Percentiles rank a stretch among this genome's conserved stretches.
These are phyloP conservation scores for Cytospora leucostoma DNA, from an alignment of 2,329 filamentous ascomycete species.

Conservation along the genomic window DNA sequence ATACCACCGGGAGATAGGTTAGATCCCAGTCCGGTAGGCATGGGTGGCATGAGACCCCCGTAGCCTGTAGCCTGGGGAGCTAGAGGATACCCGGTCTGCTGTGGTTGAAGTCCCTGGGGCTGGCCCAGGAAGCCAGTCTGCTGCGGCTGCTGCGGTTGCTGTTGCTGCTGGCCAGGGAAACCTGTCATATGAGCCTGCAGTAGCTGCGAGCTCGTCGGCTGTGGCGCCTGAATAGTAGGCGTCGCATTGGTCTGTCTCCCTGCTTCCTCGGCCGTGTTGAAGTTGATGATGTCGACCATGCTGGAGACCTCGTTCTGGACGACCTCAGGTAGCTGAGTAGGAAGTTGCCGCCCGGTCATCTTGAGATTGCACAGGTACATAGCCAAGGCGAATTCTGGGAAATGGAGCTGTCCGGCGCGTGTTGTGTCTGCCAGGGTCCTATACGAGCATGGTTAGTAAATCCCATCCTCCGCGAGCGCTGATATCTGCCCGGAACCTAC, in stretches of 20 bases:
- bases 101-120: conserved; percentile 61
- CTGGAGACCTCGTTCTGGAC: conserved; percentile 97
- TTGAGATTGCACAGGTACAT: conserved; percentile 99
- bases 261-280: conserved; percentile 78
- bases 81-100: conserved; percentile 70
- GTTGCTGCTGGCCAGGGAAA: conserved; percentile 61
- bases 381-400: conserved; percentile 94
- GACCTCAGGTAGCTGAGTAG: conserved; percentile 73
- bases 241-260: conserved; percentile 53
- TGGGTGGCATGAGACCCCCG: conserved; percentile 74
- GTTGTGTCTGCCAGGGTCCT: conserved; percentile 95
- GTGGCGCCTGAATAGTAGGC: conserved; percentile 65
- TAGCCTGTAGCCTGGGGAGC: conserved; percentile 78
- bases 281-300: conserved; percentile 99
- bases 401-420: conserved; percentile 91
- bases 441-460: conserved; percentile 17
- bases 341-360: conserved; percentile 82
- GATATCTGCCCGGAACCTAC: conserved; percentile 48
- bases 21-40: conserved; percentile 61
- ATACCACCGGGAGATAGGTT: conserved; percentile 61
- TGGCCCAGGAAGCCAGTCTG: conserved; percentile 57
- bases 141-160: conserved; percentile 57
- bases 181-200: conserved; percentile 70
- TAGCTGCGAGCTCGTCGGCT: conserved; percentile 68
- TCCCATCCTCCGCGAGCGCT: no score